Evolutionary conservation across 1,284 basidiomycete genomes (phyloP).

Genomic region (Exobasidium cylindrosporum): DNA sequence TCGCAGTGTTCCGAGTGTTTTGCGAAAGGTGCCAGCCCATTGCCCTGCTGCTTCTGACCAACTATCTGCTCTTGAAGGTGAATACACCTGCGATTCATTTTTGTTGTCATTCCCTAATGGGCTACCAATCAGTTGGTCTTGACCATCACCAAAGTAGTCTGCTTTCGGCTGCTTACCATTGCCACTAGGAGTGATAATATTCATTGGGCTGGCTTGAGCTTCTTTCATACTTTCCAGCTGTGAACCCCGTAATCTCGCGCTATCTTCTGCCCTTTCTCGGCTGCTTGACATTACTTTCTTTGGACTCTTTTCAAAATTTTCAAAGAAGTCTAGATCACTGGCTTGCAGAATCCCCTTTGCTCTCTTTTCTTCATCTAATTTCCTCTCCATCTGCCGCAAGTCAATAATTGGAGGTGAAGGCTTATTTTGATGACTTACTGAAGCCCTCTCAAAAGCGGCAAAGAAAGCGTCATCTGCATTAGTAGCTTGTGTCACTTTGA

Average conservation of each 20-base stretch:
- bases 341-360: not conserved
- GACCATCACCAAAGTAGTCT: conserved; percentile 17
- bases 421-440: not conserved
- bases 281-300: conserved; percentile 21
- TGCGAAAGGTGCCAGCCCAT: conserved; percentile 35
- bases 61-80: not conserved
- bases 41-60: conserved; percentile 17
- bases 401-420: conserved; percentile 49
- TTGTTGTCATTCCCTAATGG: not conserved
- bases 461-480: conserved; percentile 31
- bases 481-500: conserved; percentile 3
- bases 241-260: conserved; percentile 23
- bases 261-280: not conserved
- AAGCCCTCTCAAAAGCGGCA: conserved; percentile 17
- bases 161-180: not conserved
- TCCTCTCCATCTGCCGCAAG: conserved; percentile 43
- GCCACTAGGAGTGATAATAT: not conserved
- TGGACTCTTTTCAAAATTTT: conserved; percentile 31
- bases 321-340: conserved; percentile 33
- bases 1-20: conserved; percentile 38
- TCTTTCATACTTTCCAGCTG: conserved; percentile 41
- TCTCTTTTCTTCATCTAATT: conserved; percentile 24
- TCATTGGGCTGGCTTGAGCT: conserved; percentile 30
- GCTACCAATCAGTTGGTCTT: not conserved
- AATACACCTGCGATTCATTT: not conserved